Conservation (phyloP, 2,329 filamentous ascomycete genomes). For the Cryoendolithus antarcticus region DNA sequence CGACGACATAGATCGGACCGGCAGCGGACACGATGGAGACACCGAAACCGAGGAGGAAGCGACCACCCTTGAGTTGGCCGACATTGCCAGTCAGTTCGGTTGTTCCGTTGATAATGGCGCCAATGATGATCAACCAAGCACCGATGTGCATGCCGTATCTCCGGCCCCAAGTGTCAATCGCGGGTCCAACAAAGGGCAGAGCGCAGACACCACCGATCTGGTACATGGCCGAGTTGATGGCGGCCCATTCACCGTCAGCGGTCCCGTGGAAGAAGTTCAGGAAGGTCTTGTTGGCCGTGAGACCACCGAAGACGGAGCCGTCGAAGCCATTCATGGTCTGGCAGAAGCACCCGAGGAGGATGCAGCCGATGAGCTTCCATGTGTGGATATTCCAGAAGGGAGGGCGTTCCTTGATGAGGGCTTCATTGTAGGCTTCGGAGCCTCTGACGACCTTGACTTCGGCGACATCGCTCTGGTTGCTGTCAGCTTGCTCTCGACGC, state of each 20-base stretch:
- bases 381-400: conserved; percentile 9
- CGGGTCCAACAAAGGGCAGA: conserved; percentile 35
- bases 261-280: conserved; percentile 30
- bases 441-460: conserved; percentile 37
- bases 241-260: conserved; percentile 32
- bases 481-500: too few relatives aligned
- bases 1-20: conserved; percentile 53
- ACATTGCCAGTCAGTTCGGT: conserved; percentile 29
- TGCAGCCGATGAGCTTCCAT: conserved; percentile 13
- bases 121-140: conserved; percentile 52
- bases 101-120: conserved; percentile 36
- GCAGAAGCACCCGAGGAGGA: conserved; percentile 28
- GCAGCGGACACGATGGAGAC: conserved; percentile 48
- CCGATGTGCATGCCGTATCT: conserved; percentile 35
- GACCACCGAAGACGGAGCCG: conserved; percentile 42
- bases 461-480: conserved; percentile 9
- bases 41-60: conserved; percentile 50
- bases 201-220: conserved; percentile 35
- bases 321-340: conserved; percentile 41
- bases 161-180: conserved; percentile 37
- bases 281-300: conserved; percentile 39
- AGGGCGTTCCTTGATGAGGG: conserved; percentile 41
- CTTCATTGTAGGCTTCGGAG: conserved; percentile 43
- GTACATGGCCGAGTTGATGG: conserved; percentile 35
- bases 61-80: conserved; percentile 33